Conservation (phyloP, 192 early-diverging fungal species). For the Coemansia sp. region DNA sequence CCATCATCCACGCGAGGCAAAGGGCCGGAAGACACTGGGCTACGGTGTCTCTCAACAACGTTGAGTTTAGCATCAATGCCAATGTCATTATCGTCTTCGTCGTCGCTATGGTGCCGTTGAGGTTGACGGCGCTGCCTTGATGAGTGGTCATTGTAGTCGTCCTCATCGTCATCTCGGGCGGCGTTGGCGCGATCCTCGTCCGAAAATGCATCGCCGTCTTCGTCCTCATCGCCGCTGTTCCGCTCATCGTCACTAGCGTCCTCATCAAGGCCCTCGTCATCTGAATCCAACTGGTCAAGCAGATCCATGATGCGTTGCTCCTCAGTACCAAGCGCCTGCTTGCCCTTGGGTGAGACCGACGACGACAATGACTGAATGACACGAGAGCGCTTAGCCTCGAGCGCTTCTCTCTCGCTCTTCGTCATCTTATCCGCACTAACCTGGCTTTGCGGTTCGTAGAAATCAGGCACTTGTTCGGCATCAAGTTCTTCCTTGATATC, state of each 20-base stretch:
- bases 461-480: constrained; percentile 9
- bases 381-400: constrained; percentile 19
- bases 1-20: not conserved
- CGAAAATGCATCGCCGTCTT: constrained; percentile 36
- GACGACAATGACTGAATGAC: constrained; percentile 14
- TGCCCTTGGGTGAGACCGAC: not conserved
- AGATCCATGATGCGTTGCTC: constrained; percentile 30
- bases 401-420: not conserved
- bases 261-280: constrained; percentile 18
- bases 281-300: constrained; percentile 33
- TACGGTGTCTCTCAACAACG: constrained; percentile 12
- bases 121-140: not conserved
- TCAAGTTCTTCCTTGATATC: constrained; percentile 51
- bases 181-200: constrained; percentile 42
- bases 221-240: not conserved
- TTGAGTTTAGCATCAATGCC: constrained; percentile 6
- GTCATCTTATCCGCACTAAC: not conserved
- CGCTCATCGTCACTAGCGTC: not conserved
- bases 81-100: not conserved
- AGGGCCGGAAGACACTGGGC: not conserved
- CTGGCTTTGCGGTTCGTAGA: constrained; percentile 1
- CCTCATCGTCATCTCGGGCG: constrained; percentile 45
- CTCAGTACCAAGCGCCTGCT: constrained; percentile 7
- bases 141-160: constrained; percentile 35
- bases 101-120: not conserved